Evolutionary conservation across 495 filamentous ascomycete genomes (phyloP).

Genomic region (Xanthoparmelia taractica): DNA sequence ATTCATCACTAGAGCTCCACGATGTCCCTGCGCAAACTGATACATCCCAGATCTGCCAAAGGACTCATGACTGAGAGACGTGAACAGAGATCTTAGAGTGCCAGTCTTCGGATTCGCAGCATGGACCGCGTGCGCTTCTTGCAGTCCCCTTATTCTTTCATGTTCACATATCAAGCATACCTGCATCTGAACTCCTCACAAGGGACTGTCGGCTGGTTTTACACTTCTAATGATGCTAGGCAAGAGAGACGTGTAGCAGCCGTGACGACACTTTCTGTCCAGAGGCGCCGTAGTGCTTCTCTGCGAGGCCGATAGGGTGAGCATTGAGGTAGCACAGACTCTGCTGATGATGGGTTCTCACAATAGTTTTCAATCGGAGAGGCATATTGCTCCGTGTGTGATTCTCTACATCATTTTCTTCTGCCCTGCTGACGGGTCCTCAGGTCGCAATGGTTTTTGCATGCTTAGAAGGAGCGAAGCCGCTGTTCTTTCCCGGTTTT

Average conservation of each 20-base stretch:
- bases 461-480: conserved; percentile 11
- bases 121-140: conserved; percentile 8
- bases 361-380: conserved; percentile 39
- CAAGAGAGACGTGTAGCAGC: conserved; percentile 20
- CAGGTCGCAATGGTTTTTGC: conserved; percentile 1
- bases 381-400: conserved; percentile 22
- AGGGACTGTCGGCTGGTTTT: conserved; percentile 2
- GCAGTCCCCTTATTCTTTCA: not conserved
- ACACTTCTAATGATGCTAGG: not conserved
- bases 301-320: conserved; percentile 9
- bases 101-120: conserved; percentile 12
- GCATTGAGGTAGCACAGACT: not conserved
- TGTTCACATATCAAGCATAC: not conserved
- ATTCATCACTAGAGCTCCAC: conserved; percentile 27
- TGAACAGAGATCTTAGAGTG: conserved; percentile 35
- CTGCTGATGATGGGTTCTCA: conserved; percentile 25
- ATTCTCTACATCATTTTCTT: not conserved
- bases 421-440: not conserved
- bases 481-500: not conserved
- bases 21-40: conserved; percentile 16
- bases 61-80: conserved; percentile 26
- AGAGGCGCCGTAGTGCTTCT: conserved; percentile 22
- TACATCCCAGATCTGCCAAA: conserved; percentile 14
- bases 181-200: not conserved
- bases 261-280: conserved; percentile 27